Evolutionary conservation across 2,329 filamentous ascomycete genomes (phyloP), one percentile per base, ranked within the genome.

Genomic region (Cordyceps pruinosa): DNA sequence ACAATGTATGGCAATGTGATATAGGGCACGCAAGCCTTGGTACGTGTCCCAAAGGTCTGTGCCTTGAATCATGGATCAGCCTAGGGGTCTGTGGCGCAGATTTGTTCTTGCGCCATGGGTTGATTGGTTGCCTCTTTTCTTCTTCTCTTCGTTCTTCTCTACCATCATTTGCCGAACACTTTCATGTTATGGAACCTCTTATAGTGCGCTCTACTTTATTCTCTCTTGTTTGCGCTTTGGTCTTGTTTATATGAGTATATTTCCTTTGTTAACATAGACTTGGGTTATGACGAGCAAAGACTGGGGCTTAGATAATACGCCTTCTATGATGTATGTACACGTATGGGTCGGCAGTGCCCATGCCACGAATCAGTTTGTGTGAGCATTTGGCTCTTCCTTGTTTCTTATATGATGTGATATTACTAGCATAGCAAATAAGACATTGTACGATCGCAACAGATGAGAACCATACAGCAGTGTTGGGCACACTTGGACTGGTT

Each of bases 291-390:
- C 26, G 50, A 49, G 44, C 44, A 45, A 56, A n/a, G n/a, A n/a
- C n/a, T 42, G 28, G 51, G 50, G 46, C 35, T 57, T 59, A 57
- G 55, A 59, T 55, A 59, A 25, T 42, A 56, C 25, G 44, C 39
- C 44, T 28, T 32, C 12, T 32, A 56, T 41, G 44, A 59, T 51
- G 42, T 49, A 53, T 46, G 44, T 30, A 19, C 41, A 53, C 28
- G 39, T 48, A 52, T 59, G 30, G 48, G 41, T 28, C 32, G 32
- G 32, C 23, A 15, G 28, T 23, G 41, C 4, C 39, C 32, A 30
- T 15, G n/a, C 34, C 19, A 54, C 41, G 51, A 54, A 45, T 53
- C 28, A 45, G 39, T 53, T 54, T 46, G 28, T 17, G 13, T 46
- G 28, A 7, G 21, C 23, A 28, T n/a, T 37, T 28, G 25, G 25